Conservation (phyloP, 2,329 filamentous ascomycete species). For the Fusarium lyarnte region DNA sequence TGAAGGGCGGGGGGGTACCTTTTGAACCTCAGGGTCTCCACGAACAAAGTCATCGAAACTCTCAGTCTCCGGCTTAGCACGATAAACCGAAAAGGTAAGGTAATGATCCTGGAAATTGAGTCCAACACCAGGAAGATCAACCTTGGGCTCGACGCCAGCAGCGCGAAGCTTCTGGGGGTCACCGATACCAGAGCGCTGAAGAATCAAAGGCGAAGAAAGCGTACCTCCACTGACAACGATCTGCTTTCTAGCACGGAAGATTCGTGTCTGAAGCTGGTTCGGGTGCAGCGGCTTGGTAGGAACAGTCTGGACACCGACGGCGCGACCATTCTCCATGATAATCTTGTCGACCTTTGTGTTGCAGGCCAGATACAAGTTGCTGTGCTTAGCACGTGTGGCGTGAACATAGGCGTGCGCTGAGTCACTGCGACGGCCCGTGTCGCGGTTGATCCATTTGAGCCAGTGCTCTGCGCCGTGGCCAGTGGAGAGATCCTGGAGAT, state of each 20-base stretch:
- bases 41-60: conserved; percentile 84
- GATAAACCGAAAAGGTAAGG: conserved; percentile 74
- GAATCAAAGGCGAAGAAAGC: conserved; percentile 76
- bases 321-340: conserved; percentile 76
- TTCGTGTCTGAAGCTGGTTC: conserved; percentile 59
- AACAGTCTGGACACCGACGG: conserved; percentile 76
- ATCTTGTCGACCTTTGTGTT: conserved; percentile 84
- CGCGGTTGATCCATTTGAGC: conserved; percentile 86
- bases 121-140: conserved; percentile 78
- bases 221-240: conserved; percentile 79
- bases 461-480: conserved; percentile 81
- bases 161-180: conserved; percentile 76
- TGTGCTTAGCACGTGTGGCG: conserved; percentile 74
- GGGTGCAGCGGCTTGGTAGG: conserved; percentile 74
- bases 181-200: conserved; percentile 78
- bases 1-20: conserved; percentile 50
- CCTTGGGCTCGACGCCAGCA: conserved; percentile 73
- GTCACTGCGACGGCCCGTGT: conserved; percentile 69
- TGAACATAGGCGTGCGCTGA: conserved; percentile 83
- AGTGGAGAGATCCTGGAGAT: conserved; percentile 76
- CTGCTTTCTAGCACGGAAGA: conserved; percentile 76
- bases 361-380: conserved; percentile 76
- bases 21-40: conserved; percentile 77
- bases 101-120: conserved; percentile 83
- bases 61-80: conserved; percentile 79